Conservation (phyloP, 2,329 filamentous ascomycete species). For the Claviceps paspali region DNA sequence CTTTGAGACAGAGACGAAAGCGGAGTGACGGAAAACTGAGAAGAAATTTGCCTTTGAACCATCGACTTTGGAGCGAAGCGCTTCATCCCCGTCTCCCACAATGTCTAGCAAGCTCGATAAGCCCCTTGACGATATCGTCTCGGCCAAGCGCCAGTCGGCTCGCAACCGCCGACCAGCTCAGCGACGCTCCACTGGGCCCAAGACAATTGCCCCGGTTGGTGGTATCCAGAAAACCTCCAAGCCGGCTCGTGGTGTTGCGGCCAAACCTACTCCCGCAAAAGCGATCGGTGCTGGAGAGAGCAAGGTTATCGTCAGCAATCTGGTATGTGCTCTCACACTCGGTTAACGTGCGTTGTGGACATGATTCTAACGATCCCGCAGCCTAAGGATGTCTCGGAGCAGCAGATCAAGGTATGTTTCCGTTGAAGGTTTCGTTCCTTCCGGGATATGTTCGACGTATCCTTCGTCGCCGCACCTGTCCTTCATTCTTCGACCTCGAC, state of each 20-base stretch:
- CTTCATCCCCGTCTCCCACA: conserved; percentile 22
- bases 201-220: conserved; percentile 57
- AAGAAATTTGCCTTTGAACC: neutral
- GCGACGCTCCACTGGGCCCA: conserved; percentile 36
- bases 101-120: conserved; percentile 96
- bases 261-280: conserved; percentile 50
- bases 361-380: conserved; percentile 20
- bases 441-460: conserved; percentile 55
- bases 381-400: conserved; percentile 93
- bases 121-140: conserved; percentile 94
- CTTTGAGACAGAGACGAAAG: conserved; percentile 15
- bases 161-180: conserved; percentile 31
- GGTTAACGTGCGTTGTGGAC: neutral
- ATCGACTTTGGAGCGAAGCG: neutral
- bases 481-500: conserved; percentile 12
- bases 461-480: conserved; percentile 23
- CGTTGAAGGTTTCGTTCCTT: conserved; percentile 54
- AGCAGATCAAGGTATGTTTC: conserved; percentile 99
- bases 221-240: conserved; percentile 71
- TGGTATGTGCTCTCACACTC: conserved; percentile 46
- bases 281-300: conserved; percentile 54
- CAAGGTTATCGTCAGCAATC: conserved; percentile 97
- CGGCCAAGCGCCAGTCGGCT: conserved; percentile 49
- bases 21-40: no score
- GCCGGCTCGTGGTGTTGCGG: conserved; percentile 39